Percentiles rank a stretch among this genome's conserved stretches.
phyloP scores from a whole-genome alignment of 2,329 filamentous ascomycete genomes.

The Penicillium sp. region DNA sequence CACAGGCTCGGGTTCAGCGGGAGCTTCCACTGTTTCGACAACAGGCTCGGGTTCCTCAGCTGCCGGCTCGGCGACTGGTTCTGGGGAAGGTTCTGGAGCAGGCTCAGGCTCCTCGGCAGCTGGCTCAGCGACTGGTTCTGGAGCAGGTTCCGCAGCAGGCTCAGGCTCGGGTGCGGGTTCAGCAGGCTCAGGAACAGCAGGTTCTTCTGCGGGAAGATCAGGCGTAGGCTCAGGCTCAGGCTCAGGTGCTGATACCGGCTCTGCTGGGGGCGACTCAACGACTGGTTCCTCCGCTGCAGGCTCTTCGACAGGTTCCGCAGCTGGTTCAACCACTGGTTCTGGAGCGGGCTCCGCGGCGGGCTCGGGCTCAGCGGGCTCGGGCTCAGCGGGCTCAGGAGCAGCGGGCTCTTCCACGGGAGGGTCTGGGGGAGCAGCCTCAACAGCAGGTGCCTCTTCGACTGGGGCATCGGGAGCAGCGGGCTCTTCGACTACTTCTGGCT shows the following conservation, averaged over 20 bases:
- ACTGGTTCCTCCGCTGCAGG: slow-evolving; percentile 17
- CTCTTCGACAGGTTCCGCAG: not conserved
- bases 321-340: not conserved
- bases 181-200: slow-evolving; percentile 16
- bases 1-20: slow-evolving; percentile 5
- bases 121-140: not conserved
- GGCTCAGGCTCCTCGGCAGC: slow-evolving; percentile 15
- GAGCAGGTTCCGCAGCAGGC: slow-evolving; percentile 14
- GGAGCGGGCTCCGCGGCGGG: slow-evolving; percentile 10
- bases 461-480: not conserved
- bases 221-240: slow-evolving; percentile 13
- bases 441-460: not conserved
- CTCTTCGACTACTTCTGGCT: not conserved
- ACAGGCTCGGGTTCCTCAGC: slow-evolving; percentile 9
- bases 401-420: slow-evolving; percentile 16
- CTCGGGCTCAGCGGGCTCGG: not conserved
- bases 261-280: slow-evolving; percentile 7
- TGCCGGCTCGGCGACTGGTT: slow-evolving; percentile 10
- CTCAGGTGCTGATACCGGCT: slow-evolving; percentile 5
- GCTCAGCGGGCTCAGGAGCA: not conserved
- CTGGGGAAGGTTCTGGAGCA: not conserved
- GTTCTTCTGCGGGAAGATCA: not conserved
- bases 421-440: slow-evolving; percentile 1
- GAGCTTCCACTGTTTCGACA: no score
- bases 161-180: slow-evolving; percentile 8